Conservation (phyloP, 495 filamentous ascomycete genomes). For the Tuber magnatum region DNA sequence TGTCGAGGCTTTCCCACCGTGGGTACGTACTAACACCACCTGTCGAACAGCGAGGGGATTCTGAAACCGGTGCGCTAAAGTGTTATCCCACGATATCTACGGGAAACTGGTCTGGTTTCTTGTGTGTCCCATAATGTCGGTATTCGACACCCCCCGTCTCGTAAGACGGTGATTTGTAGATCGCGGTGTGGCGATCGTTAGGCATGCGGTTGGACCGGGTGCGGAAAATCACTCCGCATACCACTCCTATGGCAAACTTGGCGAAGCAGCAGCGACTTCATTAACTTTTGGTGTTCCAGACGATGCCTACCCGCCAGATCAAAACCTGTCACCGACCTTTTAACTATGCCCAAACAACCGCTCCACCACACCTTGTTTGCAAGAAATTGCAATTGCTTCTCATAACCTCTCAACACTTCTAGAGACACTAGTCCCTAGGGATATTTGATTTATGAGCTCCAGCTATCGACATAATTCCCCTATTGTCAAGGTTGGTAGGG, state of each 20-base stretch:
- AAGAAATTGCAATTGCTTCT: too few relatives aligned
- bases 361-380: too few relatives aligned
- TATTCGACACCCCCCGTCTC: neutral
- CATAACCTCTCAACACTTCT: too few relatives aligned
- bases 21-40: neutral
- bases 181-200: neutral
- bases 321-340: too few relatives aligned
- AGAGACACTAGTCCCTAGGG: too few relatives aligned
- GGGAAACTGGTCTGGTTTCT: neutral
- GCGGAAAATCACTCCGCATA: neutral
- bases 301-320: too few relatives aligned
- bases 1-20: neutral
- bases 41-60: neutral
- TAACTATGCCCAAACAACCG: too few relatives aligned
- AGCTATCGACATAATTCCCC: neutral
- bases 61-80: neutral
- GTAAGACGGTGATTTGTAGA: neutral
- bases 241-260: neutral
- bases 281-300: too few relatives aligned
- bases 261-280: neutral
- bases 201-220: neutral
- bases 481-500: too few relatives aligned
- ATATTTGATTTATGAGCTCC: too few relatives aligned
- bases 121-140: neutral
- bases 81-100: neutral